A percentile compares a stretch with the other conserved stretches of the same genome.
Evolutionary conservation across 75 land plant genomes (phyloP).

Genomic region (Selaginella tamariscina): DNA sequence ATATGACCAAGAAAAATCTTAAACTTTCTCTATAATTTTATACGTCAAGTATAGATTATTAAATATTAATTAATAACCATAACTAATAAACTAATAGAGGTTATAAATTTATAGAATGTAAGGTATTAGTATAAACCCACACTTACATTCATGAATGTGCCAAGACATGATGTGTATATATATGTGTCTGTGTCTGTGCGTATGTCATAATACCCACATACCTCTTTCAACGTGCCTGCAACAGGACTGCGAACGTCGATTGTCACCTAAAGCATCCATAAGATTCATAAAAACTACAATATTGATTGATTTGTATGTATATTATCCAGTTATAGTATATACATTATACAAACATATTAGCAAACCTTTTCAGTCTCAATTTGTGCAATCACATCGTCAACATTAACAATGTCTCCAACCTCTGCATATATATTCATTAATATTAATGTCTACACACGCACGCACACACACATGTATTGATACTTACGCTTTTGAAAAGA

Average conservation of each 20-base stretch:
- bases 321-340: no score
- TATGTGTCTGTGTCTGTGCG: no score
- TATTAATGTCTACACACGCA: background rate
- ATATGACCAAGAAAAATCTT: background rate
- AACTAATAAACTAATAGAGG: no score
- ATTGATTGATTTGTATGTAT: background rate
- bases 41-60: no score
- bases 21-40: no score
- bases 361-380: constrained; percentile 96
- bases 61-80: no score
- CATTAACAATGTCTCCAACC: constrained; percentile 66
- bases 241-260: constrained; percentile 89
- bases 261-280: constrained; percentile 51
- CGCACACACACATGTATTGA: background rate
- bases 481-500: constrained; percentile 68
- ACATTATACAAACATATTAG: background rate
- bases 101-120: no score
- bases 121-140: no score
- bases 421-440: constrained; percentile 29
- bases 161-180: no score
- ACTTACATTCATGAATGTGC: no score
- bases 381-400: constrained; percentile 92
- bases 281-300: background rate
- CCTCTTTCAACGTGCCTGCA: constrained; percentile 66
- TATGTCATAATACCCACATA: constrained; percentile 13